phyloP scores from a whole-genome alignment of 164 flowering plant genomes.

The Vitis labrusca region DNA sequence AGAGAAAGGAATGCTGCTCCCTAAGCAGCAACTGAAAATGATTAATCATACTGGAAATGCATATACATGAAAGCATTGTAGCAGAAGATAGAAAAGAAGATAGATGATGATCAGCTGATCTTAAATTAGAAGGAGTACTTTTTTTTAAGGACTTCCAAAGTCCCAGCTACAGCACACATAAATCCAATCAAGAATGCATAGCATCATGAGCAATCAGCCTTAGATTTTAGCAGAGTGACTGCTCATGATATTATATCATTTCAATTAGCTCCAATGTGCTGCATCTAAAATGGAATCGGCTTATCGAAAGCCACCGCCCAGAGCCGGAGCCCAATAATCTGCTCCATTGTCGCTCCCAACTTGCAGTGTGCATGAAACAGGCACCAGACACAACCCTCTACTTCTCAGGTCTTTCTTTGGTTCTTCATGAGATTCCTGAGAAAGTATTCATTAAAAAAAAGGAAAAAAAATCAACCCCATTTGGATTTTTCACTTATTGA shows the following conservation, averaged over 20 bases:
- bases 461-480: too few relatives aligned
- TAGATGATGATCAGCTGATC: not conserved
- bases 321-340: constrained; percentile 79
- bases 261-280: constrained; percentile 20
- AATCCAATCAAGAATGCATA: constrained; percentile 40
- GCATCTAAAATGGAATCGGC: not conserved
- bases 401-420: constrained; percentile 70
- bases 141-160: not conserved
- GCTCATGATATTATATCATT: constrained; percentile 87
- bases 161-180: constrained; percentile 13
- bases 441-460: not conserved
- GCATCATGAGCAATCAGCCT: constrained; percentile 97
- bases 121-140: not conserved
- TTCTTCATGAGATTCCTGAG: constrained; percentile 39
- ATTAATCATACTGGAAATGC: constrained; percentile 6
- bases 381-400: constrained; percentile 83
- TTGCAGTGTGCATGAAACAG: constrained; percentile 67
- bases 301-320: constrained; percentile 17
- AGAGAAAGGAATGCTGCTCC: not conserved
- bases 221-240: constrained; percentile 68
- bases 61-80: constrained; percentile 12
- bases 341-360: constrained; percentile 84
- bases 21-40: not conserved
- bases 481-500: not conserved
- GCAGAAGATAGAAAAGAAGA: not conserved